Evolutionary conservation across 108 stramenopile species (phyloP).

Genomic region (Nitzschia palea): DNA sequence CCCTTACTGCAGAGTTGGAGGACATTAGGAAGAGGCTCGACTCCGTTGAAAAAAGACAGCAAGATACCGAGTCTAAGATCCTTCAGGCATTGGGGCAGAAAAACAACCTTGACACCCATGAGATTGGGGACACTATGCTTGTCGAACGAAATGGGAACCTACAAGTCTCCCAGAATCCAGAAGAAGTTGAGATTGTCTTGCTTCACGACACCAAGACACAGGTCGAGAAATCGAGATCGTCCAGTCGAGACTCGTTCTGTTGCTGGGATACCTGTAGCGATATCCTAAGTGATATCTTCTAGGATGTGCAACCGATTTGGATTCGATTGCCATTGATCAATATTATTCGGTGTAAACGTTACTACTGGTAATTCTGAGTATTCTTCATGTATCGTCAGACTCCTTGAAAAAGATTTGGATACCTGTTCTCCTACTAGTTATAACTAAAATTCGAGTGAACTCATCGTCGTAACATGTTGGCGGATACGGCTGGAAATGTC

Average conservation of each 20-base stretch:
- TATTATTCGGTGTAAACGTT: too few relatives aligned
- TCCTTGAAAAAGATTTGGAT: too few relatives aligned
- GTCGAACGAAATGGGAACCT: constrained; percentile 7
- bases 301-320: too few relatives aligned
- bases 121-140: neutral
- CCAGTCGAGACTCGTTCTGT: neutral
- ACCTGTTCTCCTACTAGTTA: too few relatives aligned
- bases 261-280: neutral
- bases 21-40: constrained; percentile 21
- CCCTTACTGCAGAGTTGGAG: neutral
- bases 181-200: constrained; percentile 26
- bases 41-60: constrained; percentile 16
- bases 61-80: neutral
- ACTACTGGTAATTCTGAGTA: too few relatives aligned
- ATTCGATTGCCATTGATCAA: too few relatives aligned
- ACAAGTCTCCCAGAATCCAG: constrained; percentile 19
- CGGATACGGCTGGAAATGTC: too few relatives aligned
- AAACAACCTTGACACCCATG: neutral
- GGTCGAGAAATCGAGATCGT: neutral
- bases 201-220: neutral
- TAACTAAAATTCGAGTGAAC: too few relatives aligned
- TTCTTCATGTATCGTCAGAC: too few relatives aligned
- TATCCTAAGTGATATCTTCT: too few relatives aligned
- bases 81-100: neutral
- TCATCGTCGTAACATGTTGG: too few relatives aligned